Evolutionary conservation across 2,329 filamentous ascomycete species (phyloP).

Genomic region (Botryotinia globosa): DNA sequence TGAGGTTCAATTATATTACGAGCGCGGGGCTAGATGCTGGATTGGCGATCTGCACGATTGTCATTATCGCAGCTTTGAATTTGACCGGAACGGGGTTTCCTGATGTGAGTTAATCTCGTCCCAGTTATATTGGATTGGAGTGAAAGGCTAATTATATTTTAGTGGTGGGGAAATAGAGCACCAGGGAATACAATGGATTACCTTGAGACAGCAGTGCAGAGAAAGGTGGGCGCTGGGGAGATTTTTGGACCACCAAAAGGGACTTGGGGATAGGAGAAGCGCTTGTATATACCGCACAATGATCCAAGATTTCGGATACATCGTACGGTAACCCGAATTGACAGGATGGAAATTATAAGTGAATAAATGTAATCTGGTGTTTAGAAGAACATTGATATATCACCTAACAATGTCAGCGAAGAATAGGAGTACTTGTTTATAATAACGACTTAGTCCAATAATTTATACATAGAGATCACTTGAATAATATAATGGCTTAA

Average conservation of each 20-base stretch:
- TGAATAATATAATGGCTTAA: no score
- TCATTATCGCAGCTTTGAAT: conserved; percentile 68
- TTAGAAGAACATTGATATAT: background rate
- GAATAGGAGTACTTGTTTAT: background rate
- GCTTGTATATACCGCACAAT: background rate
- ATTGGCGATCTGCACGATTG: conserved; percentile 61
- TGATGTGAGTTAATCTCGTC: conserved; percentile 21
- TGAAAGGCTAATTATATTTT: background rate
- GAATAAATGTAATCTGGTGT: no score
- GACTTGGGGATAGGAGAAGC: background rate
- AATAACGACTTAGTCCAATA: no score
- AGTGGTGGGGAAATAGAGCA: conserved; percentile 65
- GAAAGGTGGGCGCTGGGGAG: conserved; percentile 23
- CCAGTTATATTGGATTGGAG: no score
- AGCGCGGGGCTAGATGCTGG: conserved; percentile 70
- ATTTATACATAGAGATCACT: no score
- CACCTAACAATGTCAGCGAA: background rate
- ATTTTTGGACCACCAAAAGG: conserved; percentile 26
- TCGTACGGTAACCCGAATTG: background rate
- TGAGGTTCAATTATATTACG: conserved; percentile 74
- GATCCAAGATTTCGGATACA: background rate
- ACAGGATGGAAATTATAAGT: background rate
- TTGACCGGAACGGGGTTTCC: conserved; percentile 59
- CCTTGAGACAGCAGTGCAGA: conserved; percentile 25
- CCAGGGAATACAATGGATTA: conserved; percentile 25